These are phyloP conservation scores for Diplogelasinospora grovesii DNA, from an alignment of 495 filamentous ascomycete genomes.

Conservation along the genomic window DNA sequence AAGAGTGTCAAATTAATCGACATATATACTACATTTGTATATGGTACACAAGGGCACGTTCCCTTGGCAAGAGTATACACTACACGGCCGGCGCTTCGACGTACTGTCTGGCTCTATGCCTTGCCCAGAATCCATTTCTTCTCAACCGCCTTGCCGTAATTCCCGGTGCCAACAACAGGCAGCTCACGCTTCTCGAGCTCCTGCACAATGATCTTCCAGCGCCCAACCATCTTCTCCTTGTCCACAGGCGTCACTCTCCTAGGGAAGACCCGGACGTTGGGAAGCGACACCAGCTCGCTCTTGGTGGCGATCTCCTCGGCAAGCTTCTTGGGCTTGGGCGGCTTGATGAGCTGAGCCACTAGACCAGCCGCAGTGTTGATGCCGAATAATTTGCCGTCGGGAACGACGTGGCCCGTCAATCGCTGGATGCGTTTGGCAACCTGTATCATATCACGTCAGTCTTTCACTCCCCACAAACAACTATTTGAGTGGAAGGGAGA, in stretches of 20 bases:
- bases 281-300: constrained; percentile 41
- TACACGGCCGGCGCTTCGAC: not conserved
- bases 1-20: too few relatives aligned
- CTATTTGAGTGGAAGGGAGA: not conserved
- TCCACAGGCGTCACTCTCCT: constrained; percentile 58
- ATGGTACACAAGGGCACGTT: constrained; percentile 13
- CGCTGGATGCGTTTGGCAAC: constrained; percentile 70
- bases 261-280: constrained; percentile 62
- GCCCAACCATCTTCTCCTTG: constrained; percentile 67
- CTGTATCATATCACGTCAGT: constrained; percentile 34
- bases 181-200: constrained; percentile 61
- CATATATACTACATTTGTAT: constrained; percentile 17
- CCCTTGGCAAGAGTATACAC: too few relatives aligned
- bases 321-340: constrained; percentile 54
- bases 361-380: constrained; percentile 50
- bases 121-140: constrained; percentile 21
- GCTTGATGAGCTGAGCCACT: constrained; percentile 44
- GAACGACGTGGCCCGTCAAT: constrained; percentile 65
- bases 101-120: constrained; percentile 2
- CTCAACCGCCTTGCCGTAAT: constrained; percentile 20
- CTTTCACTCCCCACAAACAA: not conserved
- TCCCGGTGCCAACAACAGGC: constrained; percentile 34
- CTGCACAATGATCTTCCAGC: constrained; percentile 77
- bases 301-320: constrained; percentile 36
- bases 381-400: constrained; percentile 55